These are phyloP conservation scores for Venturia oleaginea DNA, from an alignment of 2,329 filamentous ascomycete species.

Conservation along the genomic window DNA sequence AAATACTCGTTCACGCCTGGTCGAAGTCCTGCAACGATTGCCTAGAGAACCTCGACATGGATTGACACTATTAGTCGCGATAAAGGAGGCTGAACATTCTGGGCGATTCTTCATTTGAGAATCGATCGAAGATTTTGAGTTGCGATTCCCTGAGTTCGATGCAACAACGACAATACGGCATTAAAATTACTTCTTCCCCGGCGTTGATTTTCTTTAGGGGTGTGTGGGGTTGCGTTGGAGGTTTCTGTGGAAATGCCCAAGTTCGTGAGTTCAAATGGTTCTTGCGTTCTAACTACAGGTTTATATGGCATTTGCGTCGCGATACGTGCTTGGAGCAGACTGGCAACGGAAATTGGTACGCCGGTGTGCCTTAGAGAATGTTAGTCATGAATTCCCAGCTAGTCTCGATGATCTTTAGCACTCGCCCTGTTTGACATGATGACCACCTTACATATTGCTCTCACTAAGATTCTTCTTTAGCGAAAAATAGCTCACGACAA, in stretches of 20 bases:
- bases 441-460: neutral
- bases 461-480: neutral
- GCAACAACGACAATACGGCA: neutral
- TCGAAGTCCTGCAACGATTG: neutral
- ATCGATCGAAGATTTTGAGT: neutral
- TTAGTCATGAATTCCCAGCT: neutral
- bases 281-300: neutral
- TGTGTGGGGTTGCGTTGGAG: neutral
- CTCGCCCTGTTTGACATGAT: neutral
- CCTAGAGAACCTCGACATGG: neutral
- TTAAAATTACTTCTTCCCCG: neutral
- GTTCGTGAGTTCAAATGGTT: slow-evolving; percentile 2
- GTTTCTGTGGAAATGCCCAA: neutral
- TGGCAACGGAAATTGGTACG: neutral
- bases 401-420: neutral
- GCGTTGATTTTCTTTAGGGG: neutral
- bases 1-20: slow-evolving; percentile 60
- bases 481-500: neutral
- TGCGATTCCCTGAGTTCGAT: neutral
- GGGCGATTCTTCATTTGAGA: neutral
- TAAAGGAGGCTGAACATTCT: neutral
- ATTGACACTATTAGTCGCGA: neutral
- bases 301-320: neutral
- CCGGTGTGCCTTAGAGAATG: neutral
- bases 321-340: neutral